Conservation (phyloP, 345 rosid species). For the Melastoma malabathricum region DNA sequence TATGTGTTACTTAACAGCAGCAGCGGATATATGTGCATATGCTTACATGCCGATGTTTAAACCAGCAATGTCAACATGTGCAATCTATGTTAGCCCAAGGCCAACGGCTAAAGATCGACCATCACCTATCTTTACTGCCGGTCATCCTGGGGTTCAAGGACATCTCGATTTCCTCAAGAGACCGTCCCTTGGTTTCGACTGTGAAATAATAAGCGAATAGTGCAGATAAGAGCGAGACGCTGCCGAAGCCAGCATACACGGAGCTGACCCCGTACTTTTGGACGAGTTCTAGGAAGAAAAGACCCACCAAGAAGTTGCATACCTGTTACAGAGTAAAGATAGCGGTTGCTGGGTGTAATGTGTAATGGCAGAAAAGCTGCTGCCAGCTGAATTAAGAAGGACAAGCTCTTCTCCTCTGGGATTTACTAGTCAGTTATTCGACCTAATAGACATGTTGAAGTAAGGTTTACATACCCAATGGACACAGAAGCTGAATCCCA, state of each 20-base stretch:
- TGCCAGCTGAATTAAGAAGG: no score
- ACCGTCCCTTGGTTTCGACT: conserved; percentile 65
- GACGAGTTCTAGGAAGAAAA: conserved; percentile 52
- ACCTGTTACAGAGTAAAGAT: conserved; percentile 22
- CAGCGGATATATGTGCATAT: no score
- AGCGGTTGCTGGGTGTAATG: neutral
- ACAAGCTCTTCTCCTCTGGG: no score
- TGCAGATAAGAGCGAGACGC: conserved; percentile 51
- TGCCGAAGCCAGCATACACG: conserved; percentile 48
- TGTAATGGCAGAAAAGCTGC: neutral
- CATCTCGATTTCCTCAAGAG: conserved; percentile 69
- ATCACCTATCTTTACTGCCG: conserved; percentile 2
- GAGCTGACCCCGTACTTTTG: conserved; percentile 47
- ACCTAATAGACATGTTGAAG: no score
- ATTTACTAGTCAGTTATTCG: no score
- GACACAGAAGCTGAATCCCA: conserved; percentile 61
- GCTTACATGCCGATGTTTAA: no score
- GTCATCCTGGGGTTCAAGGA: conserved; percentile 29
- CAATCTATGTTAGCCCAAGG: neutral
- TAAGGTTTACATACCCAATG: conserved; percentile 44
- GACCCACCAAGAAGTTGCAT: conserved; percentile 70
- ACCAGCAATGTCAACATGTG: no score
- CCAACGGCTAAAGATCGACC: neutral
- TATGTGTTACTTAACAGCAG: no score
- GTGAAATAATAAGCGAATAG: conserved; percentile 32